Evolutionary conservation across 2,329 filamentous ascomycete genomes (phyloP).

Genomic region (Penicillium decumbens): DNA sequence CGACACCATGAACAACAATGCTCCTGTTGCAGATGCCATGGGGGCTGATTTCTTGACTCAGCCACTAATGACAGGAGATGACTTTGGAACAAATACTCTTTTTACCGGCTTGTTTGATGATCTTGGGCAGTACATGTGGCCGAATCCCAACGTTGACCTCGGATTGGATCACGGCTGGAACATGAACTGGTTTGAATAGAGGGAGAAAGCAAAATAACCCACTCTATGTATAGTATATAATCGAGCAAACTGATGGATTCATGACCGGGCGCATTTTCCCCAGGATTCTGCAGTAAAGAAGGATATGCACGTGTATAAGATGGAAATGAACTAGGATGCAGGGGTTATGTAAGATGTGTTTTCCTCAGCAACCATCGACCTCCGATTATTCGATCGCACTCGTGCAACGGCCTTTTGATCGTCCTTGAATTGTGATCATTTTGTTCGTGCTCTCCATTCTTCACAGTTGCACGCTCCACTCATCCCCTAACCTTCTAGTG

Average conservation of each 20-base stretch:
- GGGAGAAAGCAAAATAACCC: background rate
- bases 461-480: constrained; percentile 5
- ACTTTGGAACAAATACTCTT: constrained; percentile 15
- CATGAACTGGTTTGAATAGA: constrained; percentile 34
- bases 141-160: constrained; percentile 27
- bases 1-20: background rate
- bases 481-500: constrained; percentile 13
- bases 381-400: constrained; percentile 17
- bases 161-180: constrained; percentile 41
- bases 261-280: background rate
- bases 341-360: constrained; percentile 20
- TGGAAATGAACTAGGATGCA: background rate
- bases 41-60: constrained; percentile 14
- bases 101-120: constrained; percentile 25
- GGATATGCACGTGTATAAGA: background rate
- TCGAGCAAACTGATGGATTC: background rate
- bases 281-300: background rate
- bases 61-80: constrained; percentile 20
- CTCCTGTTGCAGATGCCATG: background rate
- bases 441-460: background rate
- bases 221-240: background rate
- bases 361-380: constrained; percentile 18
- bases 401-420: constrained; percentile 19
- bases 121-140: constrained; percentile 24
- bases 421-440: constrained; percentile 1